Evolutionary conservation across 2,329 filamentous ascomycete species (phyloP), one percentile per base, ranked within the genome.

Genomic region (Colletotrichum shisoi): DNA sequence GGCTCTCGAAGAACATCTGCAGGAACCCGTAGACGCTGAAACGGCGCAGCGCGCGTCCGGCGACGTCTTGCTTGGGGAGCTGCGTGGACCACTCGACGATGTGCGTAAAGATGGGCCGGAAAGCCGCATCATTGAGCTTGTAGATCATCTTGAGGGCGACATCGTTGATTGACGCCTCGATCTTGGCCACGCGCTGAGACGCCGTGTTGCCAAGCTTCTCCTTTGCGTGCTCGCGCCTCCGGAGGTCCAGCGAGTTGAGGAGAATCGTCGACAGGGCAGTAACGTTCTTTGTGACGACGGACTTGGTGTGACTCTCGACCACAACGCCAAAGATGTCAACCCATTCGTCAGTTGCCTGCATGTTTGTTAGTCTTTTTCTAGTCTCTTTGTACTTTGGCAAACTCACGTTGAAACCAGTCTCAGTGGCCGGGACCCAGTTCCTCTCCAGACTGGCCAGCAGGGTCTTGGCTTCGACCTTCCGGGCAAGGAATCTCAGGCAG

Each of bases 121-220:
- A 99, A 0, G 91, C 88, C 0, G 91, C 89, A 75, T 99, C 95
- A 79, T 97, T 98, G 69, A 99, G 86, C 82, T 98, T 98, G 82
- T 96, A 93, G 61, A 97, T 91, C 89, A 97, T 95, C 78, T 93
- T 91, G 67, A 99, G 86, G 0, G 89, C 87, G 13, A 91, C 87
- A 11, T 90, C 86, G 74, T 92, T 90, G 71, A 92, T 74, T 12
- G 83, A 81, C 2, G 81, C 79, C 75, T 96, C 92, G 13, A 70
- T 81, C 48, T 83, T 81, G 21, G 82, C 78, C 6, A 91, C 76
- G 51, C 85, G 80, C 15, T 84, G 78, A 17, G 82, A 74, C 42
- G 70, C 73, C 48, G 81, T 76, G 62, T 73, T 72, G 63, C 74
- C 76, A 27, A 82, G 76, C 1, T 85, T 79, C 39, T 83, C 79